Evolutionary conservation across 164 flowering plant species (phyloP).

Genomic region (Santalum album): DNA sequence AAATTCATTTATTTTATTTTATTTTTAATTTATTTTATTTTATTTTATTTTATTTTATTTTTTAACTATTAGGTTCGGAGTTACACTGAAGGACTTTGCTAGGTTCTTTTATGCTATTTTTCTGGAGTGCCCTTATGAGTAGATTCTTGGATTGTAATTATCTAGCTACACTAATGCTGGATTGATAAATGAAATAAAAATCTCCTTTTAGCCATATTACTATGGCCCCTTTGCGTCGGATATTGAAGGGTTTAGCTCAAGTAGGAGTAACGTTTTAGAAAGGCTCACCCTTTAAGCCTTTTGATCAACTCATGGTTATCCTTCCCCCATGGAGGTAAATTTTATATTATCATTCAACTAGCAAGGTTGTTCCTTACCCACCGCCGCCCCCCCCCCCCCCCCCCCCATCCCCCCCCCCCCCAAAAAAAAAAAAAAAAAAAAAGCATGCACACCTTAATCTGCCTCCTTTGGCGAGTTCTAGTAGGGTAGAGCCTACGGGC

Average conservation of each 20-base stretch:
- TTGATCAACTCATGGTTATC: constrained; percentile 50
- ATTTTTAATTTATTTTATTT: too few relatives aligned
- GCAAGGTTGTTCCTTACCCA: too few relatives aligned
- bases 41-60: background rate
- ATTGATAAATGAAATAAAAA: background rate
- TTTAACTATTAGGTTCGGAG: constrained; percentile 25
- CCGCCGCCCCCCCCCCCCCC: too few relatives aligned
- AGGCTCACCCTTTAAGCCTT: constrained; percentile 43
- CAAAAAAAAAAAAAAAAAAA: too few relatives aligned
- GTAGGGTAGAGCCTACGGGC: too few relatives aligned
- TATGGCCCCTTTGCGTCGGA: constrained; percentile 61
- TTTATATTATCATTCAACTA: too few relatives aligned
- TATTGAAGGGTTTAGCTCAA: constrained; percentile 24
- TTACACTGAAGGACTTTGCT: constrained; percentile 46
- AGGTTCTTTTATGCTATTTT: constrained; percentile 44
- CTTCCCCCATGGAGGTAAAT: constrained; percentile 52
- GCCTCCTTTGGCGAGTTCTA: too few relatives aligned
- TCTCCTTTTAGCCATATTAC: constrained; percentile 43
- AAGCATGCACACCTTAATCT: too few relatives aligned
- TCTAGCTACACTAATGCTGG: too few relatives aligned
- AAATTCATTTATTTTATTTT: too few relatives aligned
- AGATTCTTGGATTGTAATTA: background rate
- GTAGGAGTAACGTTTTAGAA: constrained; percentile 19
- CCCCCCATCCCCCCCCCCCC: too few relatives aligned
- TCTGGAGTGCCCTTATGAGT: constrained; percentile 43